A percentile compares a stretch with the other conserved stretches of the same genome.
Conservation (phyloP, 2,329 filamentous ascomycete species). For the Escovopsis sp. region DNA sequence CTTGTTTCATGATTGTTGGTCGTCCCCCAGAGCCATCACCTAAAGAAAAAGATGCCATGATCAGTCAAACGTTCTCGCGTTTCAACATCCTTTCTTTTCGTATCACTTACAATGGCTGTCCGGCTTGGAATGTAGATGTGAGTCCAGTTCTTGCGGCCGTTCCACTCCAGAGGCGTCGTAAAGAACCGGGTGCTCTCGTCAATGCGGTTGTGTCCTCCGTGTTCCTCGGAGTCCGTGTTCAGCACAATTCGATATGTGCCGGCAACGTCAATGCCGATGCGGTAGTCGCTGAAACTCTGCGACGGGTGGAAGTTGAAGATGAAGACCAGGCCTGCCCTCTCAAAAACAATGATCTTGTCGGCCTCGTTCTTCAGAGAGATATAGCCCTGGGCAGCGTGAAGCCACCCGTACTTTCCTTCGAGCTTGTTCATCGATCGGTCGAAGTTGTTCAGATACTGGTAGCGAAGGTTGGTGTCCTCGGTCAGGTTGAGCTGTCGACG, state of each 20-base stretch:
- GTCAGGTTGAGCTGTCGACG: conserved; percentile 86
- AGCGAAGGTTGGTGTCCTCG: conserved; percentile 73
- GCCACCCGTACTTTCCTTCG: conserved; percentile 84
- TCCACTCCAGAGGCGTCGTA: conserved; percentile 84
- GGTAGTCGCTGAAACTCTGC: conserved; percentile 79
- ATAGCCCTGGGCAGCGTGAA: conserved; percentile 73
- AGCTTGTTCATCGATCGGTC: conserved; percentile 80
- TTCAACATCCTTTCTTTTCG: not conserved
- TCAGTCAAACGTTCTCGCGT: not conserved
- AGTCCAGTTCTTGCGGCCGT: conserved; percentile 74
- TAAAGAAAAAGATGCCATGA: not conserved
- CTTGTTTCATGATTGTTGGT: not conserved
- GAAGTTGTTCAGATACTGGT: conserved; percentile 85
- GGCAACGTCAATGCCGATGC: conserved; percentile 69
- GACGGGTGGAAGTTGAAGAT: conserved; percentile 92
- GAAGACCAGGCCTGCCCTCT: conserved; percentile 79
- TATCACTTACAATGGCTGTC: conserved; percentile 57
- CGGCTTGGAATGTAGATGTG: conserved; percentile 82
- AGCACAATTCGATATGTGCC: conserved; percentile 82
- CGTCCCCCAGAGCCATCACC: conserved; percentile 3
- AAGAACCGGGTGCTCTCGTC: conserved; percentile 77
- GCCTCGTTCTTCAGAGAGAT: conserved; percentile 85
- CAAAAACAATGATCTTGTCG: conserved; percentile 93
- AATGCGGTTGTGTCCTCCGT: conserved; percentile 68
- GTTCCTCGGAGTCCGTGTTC: conserved; percentile 61